Percentiles rank a stretch among this genome's conserved stretches.
phyloP scores from a whole-genome alignment of 139 green algal species.

The Coccomyxa sp. region DNA sequence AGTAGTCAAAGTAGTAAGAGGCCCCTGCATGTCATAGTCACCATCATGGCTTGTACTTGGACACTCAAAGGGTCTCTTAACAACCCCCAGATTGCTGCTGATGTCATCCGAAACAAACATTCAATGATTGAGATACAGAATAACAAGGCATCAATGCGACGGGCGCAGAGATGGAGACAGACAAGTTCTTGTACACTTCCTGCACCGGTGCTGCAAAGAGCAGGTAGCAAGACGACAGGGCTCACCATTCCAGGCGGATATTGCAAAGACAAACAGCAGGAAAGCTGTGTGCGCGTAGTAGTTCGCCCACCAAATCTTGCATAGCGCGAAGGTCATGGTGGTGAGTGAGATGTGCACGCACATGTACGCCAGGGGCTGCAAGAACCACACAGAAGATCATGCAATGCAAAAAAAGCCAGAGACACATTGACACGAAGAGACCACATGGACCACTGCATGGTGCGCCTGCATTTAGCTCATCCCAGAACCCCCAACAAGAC shows the following conservation, averaged over 20 bases:
- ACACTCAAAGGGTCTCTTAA: too few species aligned
- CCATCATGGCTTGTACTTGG: too few species aligned
- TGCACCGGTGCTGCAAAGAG: neutral
- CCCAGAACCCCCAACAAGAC: neutral
- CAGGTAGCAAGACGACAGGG: neutral
- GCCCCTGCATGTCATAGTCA: too few species aligned
- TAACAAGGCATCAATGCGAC: too few species aligned
- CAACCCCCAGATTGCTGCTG: too few species aligned
- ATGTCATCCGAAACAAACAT: too few species aligned
- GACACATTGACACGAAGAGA: neutral
- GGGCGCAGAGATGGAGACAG: too few species aligned
- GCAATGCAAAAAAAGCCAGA: neutral
- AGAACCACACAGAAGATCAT: neutral
- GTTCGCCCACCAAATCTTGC: constrained; percentile 35
- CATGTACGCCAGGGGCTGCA: constrained; percentile 43
- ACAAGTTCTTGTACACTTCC: neutral
- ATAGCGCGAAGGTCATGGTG: constrained; percentile 19
- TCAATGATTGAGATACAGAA: too few species aligned
- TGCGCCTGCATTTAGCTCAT: neutral
- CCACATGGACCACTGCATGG: neutral
- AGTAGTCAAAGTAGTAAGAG: constrained; percentile 46
- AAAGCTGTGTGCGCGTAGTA: constrained; percentile 28
- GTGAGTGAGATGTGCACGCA: constrained; percentile 30
- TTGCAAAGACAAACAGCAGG: constrained; percentile 19
- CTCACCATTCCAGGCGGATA: constrained; percentile 34